Base-by-base conservation (phyloP, 1,284 basidiomycete species). In the Cutaneotrichosporon dermatis region DNA sequence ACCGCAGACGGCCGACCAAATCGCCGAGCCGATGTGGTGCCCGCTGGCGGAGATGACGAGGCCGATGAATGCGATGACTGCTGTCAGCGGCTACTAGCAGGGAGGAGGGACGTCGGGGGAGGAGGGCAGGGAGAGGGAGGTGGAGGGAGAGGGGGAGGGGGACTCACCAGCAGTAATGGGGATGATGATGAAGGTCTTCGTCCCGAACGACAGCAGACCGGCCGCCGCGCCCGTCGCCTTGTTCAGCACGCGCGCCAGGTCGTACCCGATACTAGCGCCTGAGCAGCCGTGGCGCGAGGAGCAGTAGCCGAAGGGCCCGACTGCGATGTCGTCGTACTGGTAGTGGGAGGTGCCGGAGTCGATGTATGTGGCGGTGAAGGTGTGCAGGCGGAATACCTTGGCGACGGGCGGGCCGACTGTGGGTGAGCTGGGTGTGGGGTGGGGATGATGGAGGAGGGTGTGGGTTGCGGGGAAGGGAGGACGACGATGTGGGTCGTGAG, bases 271-370 rank as follows among this genome's bases (percentile, higher is more conserved):
- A 7, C 15, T 10, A 2, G 50, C 39, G 15, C 39, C 10, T 4
- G 39, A 33, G 50, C 50, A 51, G 13, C 6, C 7, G 15, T 33
- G 7, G 15, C 8, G 15, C 35, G 4, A 7, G 15, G 39, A 5
- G 39, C 50, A 51, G 50, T 51, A 51, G 16, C 50, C 50, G 16
- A 51, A 41, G 11, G 50, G 15, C 7, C 50, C 50, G 37, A 40
- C 9, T 3, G 10, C 9, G 50, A 51, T 41, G 4, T 9, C 6
- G 35, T 25, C 12, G 25, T 25, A 25, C 6, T 48, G 4, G 46
- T 9, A 4, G 43, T 15, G 13, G 3, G 13, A 4, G 5, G 6
- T 48, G 43, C 15, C 43, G n/a, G 25, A 25, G 25, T 44, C 43
- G 9, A 44, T 44, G 43, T 44, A 16, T 7, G 43, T 48, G 15